Conservation (phyloP, 139 green algal species). For the Limnomonas spitsbergensis region DNA sequence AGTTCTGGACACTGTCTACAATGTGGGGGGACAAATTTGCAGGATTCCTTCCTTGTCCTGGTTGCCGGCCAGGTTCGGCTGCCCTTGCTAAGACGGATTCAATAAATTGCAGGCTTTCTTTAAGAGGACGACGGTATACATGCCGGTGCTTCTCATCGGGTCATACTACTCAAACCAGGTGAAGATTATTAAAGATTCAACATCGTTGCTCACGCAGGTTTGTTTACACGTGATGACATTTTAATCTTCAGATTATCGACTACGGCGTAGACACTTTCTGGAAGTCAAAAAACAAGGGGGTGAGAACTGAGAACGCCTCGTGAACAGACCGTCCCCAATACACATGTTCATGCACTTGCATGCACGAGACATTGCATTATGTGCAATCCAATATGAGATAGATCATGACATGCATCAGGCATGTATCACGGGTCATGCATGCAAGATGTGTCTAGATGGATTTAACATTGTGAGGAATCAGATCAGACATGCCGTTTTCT, state of each 20-base stretch:
- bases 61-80: too few relatives aligned
- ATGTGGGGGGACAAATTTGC: too few relatives aligned
- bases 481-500: too few relatives aligned
- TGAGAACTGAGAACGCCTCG: not conserved
- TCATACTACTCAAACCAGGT: constrained; percentile 54
- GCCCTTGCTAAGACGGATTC: too few relatives aligned
- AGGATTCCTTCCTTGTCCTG: too few relatives aligned
- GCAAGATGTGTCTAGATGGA: too few relatives aligned
- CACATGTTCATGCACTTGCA: not conserved
- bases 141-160: constrained; percentile 45
- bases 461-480: too few relatives aligned
- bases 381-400: too few relatives aligned
- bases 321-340: not conserved
- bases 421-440: too few relatives aligned
- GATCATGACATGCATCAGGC: too few relatives aligned
- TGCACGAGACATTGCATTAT: too few relatives aligned
- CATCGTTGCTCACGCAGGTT: not conserved
- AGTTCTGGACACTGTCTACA: too few relatives aligned
- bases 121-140: constrained; percentile 49
- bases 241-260: constrained; percentile 36
- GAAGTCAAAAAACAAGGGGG: constrained; percentile 40
- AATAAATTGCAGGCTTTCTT: constrained; percentile 48
- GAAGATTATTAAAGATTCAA: not conserved
- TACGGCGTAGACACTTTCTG: constrained; percentile 27
- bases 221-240: not conserved